Percentiles rank a stretch among this genome's conserved stretches.
Conservation (phyloP, 2,329 filamentous ascomycete species). For the Xylariaceae sp. region DNA sequence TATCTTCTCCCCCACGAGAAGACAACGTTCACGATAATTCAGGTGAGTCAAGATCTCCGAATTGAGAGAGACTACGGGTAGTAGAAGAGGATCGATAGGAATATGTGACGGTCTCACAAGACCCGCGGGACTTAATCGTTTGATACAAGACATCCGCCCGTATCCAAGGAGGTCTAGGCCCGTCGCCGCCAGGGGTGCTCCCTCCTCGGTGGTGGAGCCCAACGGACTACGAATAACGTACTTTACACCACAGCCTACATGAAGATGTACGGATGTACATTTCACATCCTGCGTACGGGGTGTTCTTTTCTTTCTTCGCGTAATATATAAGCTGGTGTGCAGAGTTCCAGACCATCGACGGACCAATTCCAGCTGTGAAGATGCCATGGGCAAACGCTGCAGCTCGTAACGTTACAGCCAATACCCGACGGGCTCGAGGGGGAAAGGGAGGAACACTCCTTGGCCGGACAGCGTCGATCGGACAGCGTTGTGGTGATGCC, state of each 20-base stretch:
- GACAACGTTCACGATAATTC: neutral
- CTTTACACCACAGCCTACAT: neutral
- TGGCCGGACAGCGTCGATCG: neutral
- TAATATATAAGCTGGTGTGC: neutral
- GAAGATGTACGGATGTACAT: neutral
- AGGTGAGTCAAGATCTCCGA: neutral
- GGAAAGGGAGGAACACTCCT: neutral
- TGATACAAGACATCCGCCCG: neutral
- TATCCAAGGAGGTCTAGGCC: constrained; percentile 17
- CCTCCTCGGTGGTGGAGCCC: constrained; percentile 12
- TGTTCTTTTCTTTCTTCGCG: neutral
- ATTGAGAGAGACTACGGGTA: neutral
- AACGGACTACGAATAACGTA: neutral
- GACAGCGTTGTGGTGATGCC: neutral
- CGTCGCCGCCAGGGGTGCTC: constrained; percentile 7
- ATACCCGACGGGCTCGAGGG: neutral
- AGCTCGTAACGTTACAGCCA: constrained; percentile 4
- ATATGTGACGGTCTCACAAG: neutral
- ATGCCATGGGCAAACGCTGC: constrained; percentile 9
- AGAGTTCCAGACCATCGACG: constrained; percentile 14
- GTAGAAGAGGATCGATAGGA: neutral
- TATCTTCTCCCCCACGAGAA: neutral
- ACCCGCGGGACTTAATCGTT: neutral
- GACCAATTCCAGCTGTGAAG: constrained; percentile 6
- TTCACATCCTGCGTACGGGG: neutral